These are phyloP conservation scores for Friedmanniomyces endolithicus DNA, from an alignment of 495 filamentous ascomycete genomes.

Conservation along the genomic window DNA sequence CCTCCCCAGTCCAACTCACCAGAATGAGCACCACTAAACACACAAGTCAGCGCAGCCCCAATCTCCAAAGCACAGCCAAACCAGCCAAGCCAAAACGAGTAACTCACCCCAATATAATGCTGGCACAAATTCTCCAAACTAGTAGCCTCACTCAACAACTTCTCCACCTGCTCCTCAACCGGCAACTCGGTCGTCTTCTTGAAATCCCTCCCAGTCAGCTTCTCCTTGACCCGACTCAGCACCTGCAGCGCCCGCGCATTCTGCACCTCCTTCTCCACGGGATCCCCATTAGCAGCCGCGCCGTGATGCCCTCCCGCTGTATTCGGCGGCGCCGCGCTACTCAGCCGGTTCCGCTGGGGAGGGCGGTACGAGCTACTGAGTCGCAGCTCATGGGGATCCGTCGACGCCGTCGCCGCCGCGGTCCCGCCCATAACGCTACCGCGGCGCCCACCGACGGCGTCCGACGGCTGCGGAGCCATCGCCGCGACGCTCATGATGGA, in stretches of 20 bases:
- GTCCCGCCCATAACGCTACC: slow-evolving; percentile 16
- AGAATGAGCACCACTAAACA: slow-evolving; percentile 14
- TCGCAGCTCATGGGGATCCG: no score
- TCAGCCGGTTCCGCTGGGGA: slow-evolving; percentile 28
- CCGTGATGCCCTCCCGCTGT: no score
- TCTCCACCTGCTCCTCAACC: slow-evolving; percentile 83
- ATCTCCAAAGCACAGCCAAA: no score
- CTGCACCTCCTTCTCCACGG: slow-evolving; percentile 60
- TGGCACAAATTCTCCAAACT: slow-evolving; percentile 96
- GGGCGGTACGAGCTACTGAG: slow-evolving; percentile 21
- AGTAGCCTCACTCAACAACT: slow-evolving; percentile 84
- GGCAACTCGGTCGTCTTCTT: slow-evolving; percentile 63
- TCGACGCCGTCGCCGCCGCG: no score
- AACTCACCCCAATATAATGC: slow-evolving; percentile 97
- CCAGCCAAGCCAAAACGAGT: no score
- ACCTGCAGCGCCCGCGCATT: slow-evolving; percentile 90
- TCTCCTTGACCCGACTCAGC: slow-evolving; percentile 81
- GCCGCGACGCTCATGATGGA: slow-evolving; percentile 55
- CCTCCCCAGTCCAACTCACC: no score
- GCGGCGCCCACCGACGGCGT: slow-evolving; percentile 9
- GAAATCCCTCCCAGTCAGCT: slow-evolving; percentile 68
- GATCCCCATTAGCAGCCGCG: slow-evolving; percentile 22
- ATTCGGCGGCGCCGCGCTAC: slow-evolving; percentile 14
- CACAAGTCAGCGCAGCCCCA: neutral
- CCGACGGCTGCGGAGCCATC: neutral